Evolutionary conservation across 1,284 basidiomycete genomes (phyloP).

Genomic region (Stereum hirsutum): DNA sequence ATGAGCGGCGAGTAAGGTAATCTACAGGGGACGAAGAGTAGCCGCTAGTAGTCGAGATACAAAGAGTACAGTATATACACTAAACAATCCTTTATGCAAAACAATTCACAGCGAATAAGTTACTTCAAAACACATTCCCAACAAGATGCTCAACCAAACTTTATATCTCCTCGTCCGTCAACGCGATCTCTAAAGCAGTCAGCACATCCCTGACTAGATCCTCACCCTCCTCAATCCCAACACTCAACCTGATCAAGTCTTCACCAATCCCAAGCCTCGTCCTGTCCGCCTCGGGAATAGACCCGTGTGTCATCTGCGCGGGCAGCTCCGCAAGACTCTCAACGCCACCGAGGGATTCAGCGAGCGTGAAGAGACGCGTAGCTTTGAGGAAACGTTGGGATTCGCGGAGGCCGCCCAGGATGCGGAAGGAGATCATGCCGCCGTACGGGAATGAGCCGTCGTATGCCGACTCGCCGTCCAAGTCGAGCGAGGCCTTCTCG

Average conservation of each 20-base stretch:
- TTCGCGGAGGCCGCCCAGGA: conserved; percentile 43
- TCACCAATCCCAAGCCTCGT: conserved; percentile 70
- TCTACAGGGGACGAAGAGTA: too few species aligned
- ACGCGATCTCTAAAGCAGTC: conserved; percentile 52
- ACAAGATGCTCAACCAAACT: too few species aligned
- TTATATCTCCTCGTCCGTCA: conserved; percentile 3
- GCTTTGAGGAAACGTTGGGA: conserved; percentile 67
- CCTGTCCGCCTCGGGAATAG: conserved; percentile 67
- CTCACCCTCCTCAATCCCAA: conserved; percentile 83
- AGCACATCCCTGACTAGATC: conserved; percentile 66
- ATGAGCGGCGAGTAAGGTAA: too few species aligned
- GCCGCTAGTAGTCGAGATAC: too few species aligned
- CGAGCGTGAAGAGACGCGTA: conserved; percentile 72
- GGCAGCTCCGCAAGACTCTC: conserved; percentile 86
- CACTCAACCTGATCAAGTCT: conserved; percentile 75
- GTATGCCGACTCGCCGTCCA: conserved; percentile 17
- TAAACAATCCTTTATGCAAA: too few species aligned
- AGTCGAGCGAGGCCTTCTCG: conserved; percentile 18
- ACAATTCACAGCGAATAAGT: too few species aligned
- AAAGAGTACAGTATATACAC: too few species aligned
- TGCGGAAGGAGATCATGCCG: conserved; percentile 78
- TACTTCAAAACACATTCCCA: too few species aligned
- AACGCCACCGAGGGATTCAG: conserved; percentile 88
- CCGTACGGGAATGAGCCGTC: conserved; percentile 69
- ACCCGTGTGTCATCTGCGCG: conserved; percentile 78